Evolutionary conservation across 805 yeast genomes (phyloP).

Genomic region (Cyberlindnera lachancei): DNA sequence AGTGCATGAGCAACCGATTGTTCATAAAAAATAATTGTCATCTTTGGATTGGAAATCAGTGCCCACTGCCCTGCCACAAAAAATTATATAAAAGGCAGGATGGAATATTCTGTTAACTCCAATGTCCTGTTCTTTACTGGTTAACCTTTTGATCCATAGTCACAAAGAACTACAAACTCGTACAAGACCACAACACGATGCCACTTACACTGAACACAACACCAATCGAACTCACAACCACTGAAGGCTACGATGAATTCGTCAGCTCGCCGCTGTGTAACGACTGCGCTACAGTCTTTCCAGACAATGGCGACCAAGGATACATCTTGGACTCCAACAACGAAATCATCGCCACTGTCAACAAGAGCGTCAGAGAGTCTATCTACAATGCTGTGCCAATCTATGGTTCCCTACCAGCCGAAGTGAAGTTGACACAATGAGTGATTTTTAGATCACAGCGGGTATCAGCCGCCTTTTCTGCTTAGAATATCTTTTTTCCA

Average conservation of each 20-base stretch:
- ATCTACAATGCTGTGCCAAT: constrained; percentile 15
- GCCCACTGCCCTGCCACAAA: no score
- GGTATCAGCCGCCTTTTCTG: neutral
- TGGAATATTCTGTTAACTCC: no score
- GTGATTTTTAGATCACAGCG: no score
- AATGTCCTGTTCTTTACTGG: no score
- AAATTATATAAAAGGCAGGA: no score
- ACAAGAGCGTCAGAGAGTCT: constrained; percentile 29
- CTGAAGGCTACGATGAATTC: constrained; percentile 33
- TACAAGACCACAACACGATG: neutral
- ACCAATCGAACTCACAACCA: constrained; percentile 34
- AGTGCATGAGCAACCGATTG: no score
- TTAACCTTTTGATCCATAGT: no score
- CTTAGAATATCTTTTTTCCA: neutral
- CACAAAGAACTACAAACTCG: neutral
- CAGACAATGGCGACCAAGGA: constrained; percentile 29
- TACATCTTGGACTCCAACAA: constrained; percentile 27
- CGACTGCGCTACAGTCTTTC: constrained; percentile 27
- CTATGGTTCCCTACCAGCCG: constrained; percentile 5
- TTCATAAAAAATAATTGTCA: no score
- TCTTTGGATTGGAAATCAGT: no score
- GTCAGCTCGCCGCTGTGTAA: constrained; percentile 26
- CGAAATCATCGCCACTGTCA: constrained; percentile 32
- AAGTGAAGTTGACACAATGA: no score
- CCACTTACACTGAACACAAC: constrained; percentile 18